A percentile compares a stretch with the other conserved stretches of the same genome.
phyloP scores from a whole-genome alignment of 176 grass and related monocot genomes.

The Calamus simplicifolius region DNA sequence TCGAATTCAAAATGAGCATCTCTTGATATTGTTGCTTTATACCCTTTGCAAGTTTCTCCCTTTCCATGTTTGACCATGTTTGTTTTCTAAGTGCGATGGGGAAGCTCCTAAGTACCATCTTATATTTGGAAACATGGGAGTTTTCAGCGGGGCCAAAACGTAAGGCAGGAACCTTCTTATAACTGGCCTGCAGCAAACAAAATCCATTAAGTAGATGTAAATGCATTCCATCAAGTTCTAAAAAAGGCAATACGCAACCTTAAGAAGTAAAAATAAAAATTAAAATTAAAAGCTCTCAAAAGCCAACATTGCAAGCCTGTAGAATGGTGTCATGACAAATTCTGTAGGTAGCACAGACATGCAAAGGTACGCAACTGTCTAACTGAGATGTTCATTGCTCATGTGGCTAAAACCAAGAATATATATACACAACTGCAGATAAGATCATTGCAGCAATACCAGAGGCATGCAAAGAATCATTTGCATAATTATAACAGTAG shows the following conservation, averaged over 20 bases:
- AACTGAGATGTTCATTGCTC: no score
- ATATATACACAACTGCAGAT: no score
- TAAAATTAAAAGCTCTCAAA: neutral
- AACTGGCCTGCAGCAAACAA: neutral
- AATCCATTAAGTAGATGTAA: neutral
- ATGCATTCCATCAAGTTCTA: neutral
- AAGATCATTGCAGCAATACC: no score
- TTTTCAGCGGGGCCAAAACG: slow-evolving; percentile 67
- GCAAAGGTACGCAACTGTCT: no score
- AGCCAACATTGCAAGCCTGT: no score
- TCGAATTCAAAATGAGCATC: slow-evolving; percentile 51
- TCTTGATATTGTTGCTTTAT: slow-evolving; percentile 98
- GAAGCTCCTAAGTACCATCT: slow-evolving; percentile 57
- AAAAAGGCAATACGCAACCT: no score
- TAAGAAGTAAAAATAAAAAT: neutral
- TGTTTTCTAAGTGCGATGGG: slow-evolving; percentile 56
- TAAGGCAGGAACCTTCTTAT: slow-evolving; percentile 30
- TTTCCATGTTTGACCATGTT: slow-evolving; percentile 64
- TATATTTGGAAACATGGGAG: slow-evolving; percentile 53
- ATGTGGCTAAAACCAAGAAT: no score
- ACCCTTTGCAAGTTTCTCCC: slow-evolving; percentile 73
- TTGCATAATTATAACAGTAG: no score
- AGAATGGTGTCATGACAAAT: no score
- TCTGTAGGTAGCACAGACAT: no score
- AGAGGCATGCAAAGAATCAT: no score